Evolutionary conservation across 441 rosid species (phyloP).

Genomic region (Omphalea diandra): DNA sequence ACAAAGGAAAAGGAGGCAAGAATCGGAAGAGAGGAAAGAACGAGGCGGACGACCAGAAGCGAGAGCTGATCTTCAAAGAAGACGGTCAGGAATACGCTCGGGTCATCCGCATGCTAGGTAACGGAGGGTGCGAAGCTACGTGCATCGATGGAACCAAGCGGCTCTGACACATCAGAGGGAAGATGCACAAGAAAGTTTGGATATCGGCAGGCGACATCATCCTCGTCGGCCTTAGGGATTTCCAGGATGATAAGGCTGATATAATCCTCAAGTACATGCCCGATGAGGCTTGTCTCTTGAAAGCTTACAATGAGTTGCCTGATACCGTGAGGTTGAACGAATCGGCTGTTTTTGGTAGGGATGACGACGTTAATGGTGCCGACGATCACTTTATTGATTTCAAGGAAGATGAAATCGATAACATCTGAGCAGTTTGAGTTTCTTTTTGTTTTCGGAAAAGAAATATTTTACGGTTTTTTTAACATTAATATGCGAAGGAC

Average conservation of each 20-base stretch:
- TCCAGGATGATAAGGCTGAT: slow-evolving; percentile 83
- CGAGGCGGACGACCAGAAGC: slow-evolving; percentile 51
- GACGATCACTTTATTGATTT: too few relatives aligned
- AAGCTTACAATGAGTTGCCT: slow-evolving; percentile 56
- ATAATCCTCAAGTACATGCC: slow-evolving; percentile 87
- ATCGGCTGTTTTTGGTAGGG: too few relatives aligned
- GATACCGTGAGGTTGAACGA: neutral
- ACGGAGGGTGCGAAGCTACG: slow-evolving; percentile 66
- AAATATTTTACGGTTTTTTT: too few relatives aligned
- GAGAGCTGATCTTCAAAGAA: slow-evolving; percentile 75
- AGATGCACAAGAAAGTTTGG: slow-evolving; percentile 92
- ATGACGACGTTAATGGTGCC: too few relatives aligned
- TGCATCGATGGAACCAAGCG: slow-evolving; percentile 64
- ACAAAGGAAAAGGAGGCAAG: too few relatives aligned
- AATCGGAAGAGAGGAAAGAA: too few relatives aligned
- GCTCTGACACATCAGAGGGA: slow-evolving; percentile 71
- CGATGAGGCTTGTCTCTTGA: slow-evolving; percentile 74
- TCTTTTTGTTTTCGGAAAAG: too few relatives aligned
- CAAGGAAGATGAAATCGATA: too few relatives aligned
- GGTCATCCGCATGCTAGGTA: slow-evolving; percentile 71
- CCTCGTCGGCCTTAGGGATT: slow-evolving; percentile 73
- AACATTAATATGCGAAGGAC: too few relatives aligned
- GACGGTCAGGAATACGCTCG: slow-evolving; percentile 75
- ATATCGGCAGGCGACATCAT: slow-evolving; percentile 74
- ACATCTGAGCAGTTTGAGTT: too few relatives aligned